Conservation (phyloP, 2,329 filamentous ascomycete genomes). For the Acarospora socialis region DNA sequence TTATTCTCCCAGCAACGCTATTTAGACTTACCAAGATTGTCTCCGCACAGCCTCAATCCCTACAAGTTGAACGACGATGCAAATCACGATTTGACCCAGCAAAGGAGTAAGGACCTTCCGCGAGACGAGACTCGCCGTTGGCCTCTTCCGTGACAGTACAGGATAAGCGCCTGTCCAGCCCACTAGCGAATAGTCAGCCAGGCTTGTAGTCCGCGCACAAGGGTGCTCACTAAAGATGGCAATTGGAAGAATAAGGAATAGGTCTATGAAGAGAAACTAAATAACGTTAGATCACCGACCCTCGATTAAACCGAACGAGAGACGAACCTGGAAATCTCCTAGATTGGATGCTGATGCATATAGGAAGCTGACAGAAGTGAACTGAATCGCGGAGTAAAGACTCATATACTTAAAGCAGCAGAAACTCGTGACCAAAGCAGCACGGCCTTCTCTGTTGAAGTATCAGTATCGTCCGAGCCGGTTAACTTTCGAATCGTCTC, state of each 20-base stretch:
- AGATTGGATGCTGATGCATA: conserved; percentile 89
- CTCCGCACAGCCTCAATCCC: conserved; percentile 60
- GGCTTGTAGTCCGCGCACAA: not conserved
- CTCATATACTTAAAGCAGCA: conserved; percentile 99
- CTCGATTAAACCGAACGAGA: conserved; percentile 6
- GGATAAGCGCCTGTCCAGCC: conserved; percentile 84
- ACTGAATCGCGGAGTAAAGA: conserved; percentile 97
- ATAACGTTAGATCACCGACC: not conserved
- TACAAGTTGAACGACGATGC: conserved; percentile 60
- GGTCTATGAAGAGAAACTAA: conserved; percentile 83
- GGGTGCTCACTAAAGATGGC: conserved; percentile 66
- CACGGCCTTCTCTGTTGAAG: conserved; percentile 61
- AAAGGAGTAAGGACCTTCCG: conserved; percentile 83
- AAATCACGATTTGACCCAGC: conserved; percentile 74
- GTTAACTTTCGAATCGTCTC: conserved; percentile 10
- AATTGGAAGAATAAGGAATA: conserved; percentile 83
- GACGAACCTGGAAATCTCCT: conserved; percentile 70
- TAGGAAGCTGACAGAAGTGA: conserved; percentile 90
- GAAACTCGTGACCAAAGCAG: conserved; percentile 93
- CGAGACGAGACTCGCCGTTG: conserved; percentile 82
- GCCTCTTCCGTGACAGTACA: conserved; percentile 64
- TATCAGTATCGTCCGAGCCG: conserved; percentile 7
- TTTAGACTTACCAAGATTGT: conserved; percentile 54
- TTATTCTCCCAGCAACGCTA: not conserved
- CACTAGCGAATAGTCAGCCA: conserved; percentile 39